Evolutionary conservation across 305 asterid genomes (phyloP).

Genomic region (Fraxinus platypoda): DNA sequence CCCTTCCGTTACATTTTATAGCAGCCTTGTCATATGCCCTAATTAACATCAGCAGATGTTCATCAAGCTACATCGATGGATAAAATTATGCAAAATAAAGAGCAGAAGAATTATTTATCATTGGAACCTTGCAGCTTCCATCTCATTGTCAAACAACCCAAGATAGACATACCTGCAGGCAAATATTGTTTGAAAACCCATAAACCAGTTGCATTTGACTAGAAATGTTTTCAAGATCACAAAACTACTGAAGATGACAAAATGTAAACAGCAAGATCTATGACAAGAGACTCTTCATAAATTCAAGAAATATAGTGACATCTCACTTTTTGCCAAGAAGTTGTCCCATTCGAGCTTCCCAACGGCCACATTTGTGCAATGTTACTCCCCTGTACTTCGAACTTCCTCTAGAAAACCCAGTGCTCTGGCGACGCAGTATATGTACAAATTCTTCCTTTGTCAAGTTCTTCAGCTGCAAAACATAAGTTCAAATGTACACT

Average conservation of each 20-base stretch:
- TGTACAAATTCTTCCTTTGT: conserved; percentile 22
- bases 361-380: conserved; percentile 16
- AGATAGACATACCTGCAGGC: conserved; percentile 80
- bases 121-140: conserved; percentile 89
- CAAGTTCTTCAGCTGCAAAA: conserved; percentile 13
- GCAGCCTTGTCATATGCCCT: conserved; percentile 97
- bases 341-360: conserved; percentile 25
- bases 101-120: conserved; percentile 12
- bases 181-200: conserved; percentile 12
- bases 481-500: not conserved
- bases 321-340: conserved; percentile 16
- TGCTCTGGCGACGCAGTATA: conserved; percentile 16
- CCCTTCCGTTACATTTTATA: conserved; percentile 79
- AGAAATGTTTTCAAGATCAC: not conserved
- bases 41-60: conserved; percentile 21
- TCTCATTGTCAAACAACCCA: conserved; percentile 85
- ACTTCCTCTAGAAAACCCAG: conserved; percentile 19
- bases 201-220: not conserved
- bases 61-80: not conserved
- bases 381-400: conserved; percentile 19
- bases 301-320: not conserved
- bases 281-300: not conserved
- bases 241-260: not conserved
- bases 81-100: not conserved
- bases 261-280: not conserved